Percentiles rank a stretch among this genome's conserved stretches.
phyloP scores from a whole-genome alignment of 345 rosid species.

The Eucalyptus microcorys region DNA sequence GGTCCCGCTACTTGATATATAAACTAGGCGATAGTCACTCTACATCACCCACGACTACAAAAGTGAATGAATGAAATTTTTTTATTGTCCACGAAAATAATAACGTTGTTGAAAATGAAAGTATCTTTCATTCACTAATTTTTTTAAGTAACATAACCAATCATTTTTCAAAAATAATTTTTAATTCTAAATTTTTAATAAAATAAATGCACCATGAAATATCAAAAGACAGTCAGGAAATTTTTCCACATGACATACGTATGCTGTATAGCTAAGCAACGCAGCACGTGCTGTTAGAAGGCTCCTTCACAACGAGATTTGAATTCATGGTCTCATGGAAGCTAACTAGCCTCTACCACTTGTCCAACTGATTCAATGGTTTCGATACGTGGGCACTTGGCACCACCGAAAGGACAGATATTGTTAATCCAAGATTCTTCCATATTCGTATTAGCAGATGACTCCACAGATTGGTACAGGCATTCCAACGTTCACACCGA shows the following conservation, averaged over 20 bases:
- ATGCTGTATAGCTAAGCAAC: not conserved
- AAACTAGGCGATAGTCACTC: not conserved
- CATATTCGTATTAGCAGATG: not conserved
- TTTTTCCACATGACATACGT: not conserved
- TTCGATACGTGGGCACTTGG: not conserved
- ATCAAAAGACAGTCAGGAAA: not conserved
- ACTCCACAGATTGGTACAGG: not conserved
- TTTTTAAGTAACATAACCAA: no score
- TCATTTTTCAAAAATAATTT: no score
- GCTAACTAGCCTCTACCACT: not conserved
- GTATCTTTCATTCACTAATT: no score
- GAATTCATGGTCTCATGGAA: not conserved
- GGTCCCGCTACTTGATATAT: not conserved
- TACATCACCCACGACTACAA: not conserved
- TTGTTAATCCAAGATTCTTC: not conserved
- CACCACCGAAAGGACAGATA: not conserved
- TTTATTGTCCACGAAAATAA: not conserved
- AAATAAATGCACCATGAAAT: no score
- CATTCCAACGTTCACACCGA: not conserved
- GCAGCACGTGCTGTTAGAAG: not conserved
- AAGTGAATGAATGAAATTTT: not conserved
- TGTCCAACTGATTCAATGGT: not conserved
- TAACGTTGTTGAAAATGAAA: fast-evolving
- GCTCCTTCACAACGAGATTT: not conserved
- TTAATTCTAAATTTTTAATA: no score